Evolutionary conservation across 495 filamentous ascomycete species (phyloP), one percentile per base, ranked within the genome.

Genomic region (Hypoxylon intermedium): DNA sequence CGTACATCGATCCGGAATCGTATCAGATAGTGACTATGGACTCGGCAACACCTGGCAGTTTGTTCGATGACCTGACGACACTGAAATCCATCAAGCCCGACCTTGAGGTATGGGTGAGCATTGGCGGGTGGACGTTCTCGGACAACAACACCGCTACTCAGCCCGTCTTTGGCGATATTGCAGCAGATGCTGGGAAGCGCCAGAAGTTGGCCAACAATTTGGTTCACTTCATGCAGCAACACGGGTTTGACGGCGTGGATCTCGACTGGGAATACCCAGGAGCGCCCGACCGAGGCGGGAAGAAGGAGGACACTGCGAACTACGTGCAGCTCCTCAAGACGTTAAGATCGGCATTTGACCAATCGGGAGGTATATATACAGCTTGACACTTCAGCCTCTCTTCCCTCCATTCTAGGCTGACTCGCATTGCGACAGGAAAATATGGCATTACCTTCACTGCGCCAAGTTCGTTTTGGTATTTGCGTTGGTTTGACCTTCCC

Each of bases 191-290:
- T 0, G 40, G 15, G 0, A 73, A 72, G 11, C 77, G 77, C 9
- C 16, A 56, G 3, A 56, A 18, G 1, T 86, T 87, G 55, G 69
- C 80, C 24, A 34, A 42, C 0, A 72, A 71, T 2, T 45, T 85
- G 2, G 31, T 78, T 2, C 26, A 12, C 0, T 85, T 85, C 49
- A 72, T 85, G 70, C 0, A 24, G 0, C 56, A 47, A 5, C 77
- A 80, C 40, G 75, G 65, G 11, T 82, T 85, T 50, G 78, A 86
- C 48, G 84, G 84, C 1, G 74, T 83, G 1, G 83, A 86, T 54
- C 52, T 85, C 13, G 75, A 79, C 52, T 78, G 74, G 78, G 80
- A 83, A 53, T 85, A 83, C 58, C 83, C 84, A 0, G 79, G 56
- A 0, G 80, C 77, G 2, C 6, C 20, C 9, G 80, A 83, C 38